Percentiles rank a stretch among this genome's conserved stretches.
These are phyloP conservation scores for Wickerhamiella qilinensis DNA, from an alignment of 805 yeast genomes.

Conservation along the genomic window DNA sequence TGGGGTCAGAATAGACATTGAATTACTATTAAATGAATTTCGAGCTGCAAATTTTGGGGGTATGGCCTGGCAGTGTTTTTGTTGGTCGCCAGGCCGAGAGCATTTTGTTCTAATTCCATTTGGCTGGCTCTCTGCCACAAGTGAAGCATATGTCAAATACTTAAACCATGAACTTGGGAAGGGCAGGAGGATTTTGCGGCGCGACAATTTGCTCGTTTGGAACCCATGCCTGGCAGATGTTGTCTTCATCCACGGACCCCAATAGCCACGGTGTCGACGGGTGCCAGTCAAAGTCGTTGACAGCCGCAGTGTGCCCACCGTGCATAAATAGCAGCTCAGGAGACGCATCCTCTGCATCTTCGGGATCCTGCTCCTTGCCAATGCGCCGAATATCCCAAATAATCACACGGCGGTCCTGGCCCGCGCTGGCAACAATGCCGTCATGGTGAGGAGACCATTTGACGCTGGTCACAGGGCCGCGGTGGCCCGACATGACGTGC, in stretches of 20 bases:
- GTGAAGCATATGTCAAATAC: no score
- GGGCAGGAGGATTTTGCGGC: neutral
- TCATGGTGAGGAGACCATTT: constrained; percentile 70
- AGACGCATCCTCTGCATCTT: constrained; percentile 81
- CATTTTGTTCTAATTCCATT: neutral
- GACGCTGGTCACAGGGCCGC: constrained; percentile 49
- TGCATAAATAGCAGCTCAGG: constrained; percentile 84
- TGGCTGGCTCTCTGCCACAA: no score
- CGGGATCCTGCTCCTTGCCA: constrained; percentile 74
- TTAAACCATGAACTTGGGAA: constrained; percentile 1
- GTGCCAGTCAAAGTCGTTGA: constrained; percentile 52
- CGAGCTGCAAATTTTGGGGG: neutral
- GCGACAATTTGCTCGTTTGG: constrained; percentile 28
- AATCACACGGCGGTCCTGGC: constrained; percentile 61
- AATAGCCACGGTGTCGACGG: constrained; percentile 38
- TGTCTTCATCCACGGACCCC: constrained; percentile 58
- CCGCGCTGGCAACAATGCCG: constrained; percentile 54
- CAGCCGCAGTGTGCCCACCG: constrained; percentile 46
- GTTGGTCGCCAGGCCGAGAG: neutral
- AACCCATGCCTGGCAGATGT: constrained; percentile 57
- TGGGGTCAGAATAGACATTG: no score
- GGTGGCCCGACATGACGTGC: constrained; percentile 57
- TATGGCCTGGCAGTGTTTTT: neutral
- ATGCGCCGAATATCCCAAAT: constrained; percentile 68
- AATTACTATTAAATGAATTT: no score